phyloP scores from a whole-genome alignment of 495 filamentous ascomycete genomes.

The Penicillium fimorum region DNA sequence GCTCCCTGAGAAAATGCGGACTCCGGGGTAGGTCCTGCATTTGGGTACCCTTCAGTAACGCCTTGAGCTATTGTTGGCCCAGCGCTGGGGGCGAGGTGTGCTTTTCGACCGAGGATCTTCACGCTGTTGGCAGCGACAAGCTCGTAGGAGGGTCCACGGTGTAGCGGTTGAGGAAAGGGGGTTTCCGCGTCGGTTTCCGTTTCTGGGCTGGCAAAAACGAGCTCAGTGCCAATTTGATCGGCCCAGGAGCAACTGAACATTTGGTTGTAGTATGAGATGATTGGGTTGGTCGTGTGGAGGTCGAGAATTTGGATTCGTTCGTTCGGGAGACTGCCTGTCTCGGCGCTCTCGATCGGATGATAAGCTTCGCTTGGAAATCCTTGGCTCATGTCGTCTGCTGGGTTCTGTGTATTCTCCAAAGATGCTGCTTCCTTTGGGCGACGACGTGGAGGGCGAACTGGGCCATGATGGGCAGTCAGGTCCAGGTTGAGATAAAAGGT shows the following conservation, averaged over 20 bases:
- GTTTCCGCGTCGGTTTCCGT: slow-evolving; percentile 28
- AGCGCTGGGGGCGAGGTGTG: slow-evolving; percentile 38
- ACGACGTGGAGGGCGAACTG: slow-evolving; percentile 35
- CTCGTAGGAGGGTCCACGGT: slow-evolving; percentile 49
- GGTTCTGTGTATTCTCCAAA: slow-evolving; percentile 6
- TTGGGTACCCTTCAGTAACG: neutral
- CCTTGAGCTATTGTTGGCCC: slow-evolving; percentile 12
- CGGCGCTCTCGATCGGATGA: slow-evolving; percentile 26
- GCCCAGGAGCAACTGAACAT: slow-evolving; percentile 76
- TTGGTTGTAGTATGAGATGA: slow-evolving; percentile 71
- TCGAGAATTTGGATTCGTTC: slow-evolving; percentile 74
- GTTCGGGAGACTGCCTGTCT: slow-evolving; percentile 24
- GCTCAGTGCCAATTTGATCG: slow-evolving; percentile 74
- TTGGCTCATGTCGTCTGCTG: slow-evolving; percentile 15
- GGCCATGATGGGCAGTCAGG: slow-evolving; percentile 45
- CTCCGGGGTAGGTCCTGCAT: slow-evolving; percentile 1
- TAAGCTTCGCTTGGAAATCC: slow-evolving; percentile 14
- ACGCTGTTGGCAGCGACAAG: slow-evolving; percentile 60
- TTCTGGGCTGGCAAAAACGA: slow-evolving; percentile 61
- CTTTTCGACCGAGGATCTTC: slow-evolving; percentile 47
- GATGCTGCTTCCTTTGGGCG: slow-evolving; percentile 24
- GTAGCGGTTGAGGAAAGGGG: slow-evolving; percentile 42
- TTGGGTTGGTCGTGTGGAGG: slow-evolving; percentile 67
- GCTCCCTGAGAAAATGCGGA: slow-evolving; percentile 4
- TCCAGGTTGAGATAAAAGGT: slow-evolving; percentile 57